Conservation (phyloP, 495 filamentous ascomycete species). For the Aspergillus homomorphus region DNA sequence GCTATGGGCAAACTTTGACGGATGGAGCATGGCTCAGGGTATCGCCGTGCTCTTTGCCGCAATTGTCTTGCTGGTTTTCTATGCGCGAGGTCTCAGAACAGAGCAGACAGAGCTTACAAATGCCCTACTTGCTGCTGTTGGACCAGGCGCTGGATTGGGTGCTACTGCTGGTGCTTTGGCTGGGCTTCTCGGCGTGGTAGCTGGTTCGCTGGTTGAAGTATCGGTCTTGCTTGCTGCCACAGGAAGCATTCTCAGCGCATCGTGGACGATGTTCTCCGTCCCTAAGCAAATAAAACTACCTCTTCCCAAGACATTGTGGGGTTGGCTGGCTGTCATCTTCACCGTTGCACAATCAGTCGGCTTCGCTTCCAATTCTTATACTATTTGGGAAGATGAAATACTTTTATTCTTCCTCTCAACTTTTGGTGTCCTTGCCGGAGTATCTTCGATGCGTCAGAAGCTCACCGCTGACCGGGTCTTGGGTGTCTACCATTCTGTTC, state of each 20-base stretch:
- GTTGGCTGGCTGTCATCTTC: constrained; percentile 77
- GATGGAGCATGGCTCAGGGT: constrained; percentile 78
- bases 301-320: constrained; percentile 80
- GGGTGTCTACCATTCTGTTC: constrained; percentile 75
- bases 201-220: constrained; percentile 28
- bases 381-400: constrained; percentile 97
- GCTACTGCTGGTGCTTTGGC: constrained; percentile 30
- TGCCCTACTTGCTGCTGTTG: constrained; percentile 43
- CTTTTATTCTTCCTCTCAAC: constrained; percentile 87
- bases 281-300: constrained; percentile 51
- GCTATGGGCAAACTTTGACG: constrained; percentile 88
- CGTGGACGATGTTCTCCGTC: constrained; percentile 51
- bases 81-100: constrained; percentile 57
- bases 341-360: constrained; percentile 79
- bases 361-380: constrained; percentile 96
- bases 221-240: constrained; percentile 50
- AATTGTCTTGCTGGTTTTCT: constrained; percentile 64
- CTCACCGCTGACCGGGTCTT: constrained; percentile 61
- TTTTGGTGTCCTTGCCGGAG: constrained; percentile 71
- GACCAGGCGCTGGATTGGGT: constrained; percentile 41
- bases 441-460: constrained; percentile 69
- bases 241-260: constrained; percentile 61
- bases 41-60: constrained; percentile 66
- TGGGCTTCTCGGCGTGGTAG: constrained; percentile 23
- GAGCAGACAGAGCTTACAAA: constrained; percentile 53